A percentile compares a stretch with the other conserved stretches of the same genome.
Evolutionary conservation across 2,329 filamentous ascomycete genomes (phyloP).

Genomic region (Colletotrichum kahawae): DNA sequence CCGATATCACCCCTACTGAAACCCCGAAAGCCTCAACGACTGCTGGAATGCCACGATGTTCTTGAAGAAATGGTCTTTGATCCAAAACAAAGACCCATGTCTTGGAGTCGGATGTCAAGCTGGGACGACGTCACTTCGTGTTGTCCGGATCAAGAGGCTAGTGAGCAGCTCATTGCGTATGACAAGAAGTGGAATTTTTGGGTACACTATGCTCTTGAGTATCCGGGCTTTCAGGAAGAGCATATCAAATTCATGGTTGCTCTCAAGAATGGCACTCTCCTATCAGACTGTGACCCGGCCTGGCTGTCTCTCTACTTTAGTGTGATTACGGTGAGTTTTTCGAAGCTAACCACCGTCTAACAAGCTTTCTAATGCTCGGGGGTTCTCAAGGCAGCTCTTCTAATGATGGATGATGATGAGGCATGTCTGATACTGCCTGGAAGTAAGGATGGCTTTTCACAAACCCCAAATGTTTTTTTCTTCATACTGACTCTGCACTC

Average conservation of each 20-base stretch:
- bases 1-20: background rate
- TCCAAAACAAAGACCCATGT: background rate
- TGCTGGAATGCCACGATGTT: background rate
- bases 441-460: background rate
- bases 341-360: background rate
- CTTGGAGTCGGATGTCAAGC: background rate
- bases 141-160: slow-evolving; percentile 29
- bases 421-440: background rate
- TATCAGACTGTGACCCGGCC: background rate
- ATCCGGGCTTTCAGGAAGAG: slow-evolving; percentile 21
- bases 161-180: slow-evolving; percentile 6
- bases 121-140: background rate
- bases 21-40: background rate
- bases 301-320: slow-evolving; percentile 26
- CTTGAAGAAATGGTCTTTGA: background rate
- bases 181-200: slow-evolving; percentile 23
- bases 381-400: background rate
- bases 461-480: too few relatives aligned
- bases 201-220: slow-evolving; percentile 25
- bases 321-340: slow-evolving; percentile 10
- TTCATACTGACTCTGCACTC: background rate
- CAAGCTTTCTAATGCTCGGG: background rate
- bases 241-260: slow-evolving; percentile 1
- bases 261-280: background rate
- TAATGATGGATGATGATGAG: slow-evolving; percentile 12